A percentile compares a stretch with the other conserved stretches of the same genome.
These are phyloP conservation scores for Yarrowia sp. DNA, from an alignment of 805 yeast genomes.

Conservation along the genomic window DNA sequence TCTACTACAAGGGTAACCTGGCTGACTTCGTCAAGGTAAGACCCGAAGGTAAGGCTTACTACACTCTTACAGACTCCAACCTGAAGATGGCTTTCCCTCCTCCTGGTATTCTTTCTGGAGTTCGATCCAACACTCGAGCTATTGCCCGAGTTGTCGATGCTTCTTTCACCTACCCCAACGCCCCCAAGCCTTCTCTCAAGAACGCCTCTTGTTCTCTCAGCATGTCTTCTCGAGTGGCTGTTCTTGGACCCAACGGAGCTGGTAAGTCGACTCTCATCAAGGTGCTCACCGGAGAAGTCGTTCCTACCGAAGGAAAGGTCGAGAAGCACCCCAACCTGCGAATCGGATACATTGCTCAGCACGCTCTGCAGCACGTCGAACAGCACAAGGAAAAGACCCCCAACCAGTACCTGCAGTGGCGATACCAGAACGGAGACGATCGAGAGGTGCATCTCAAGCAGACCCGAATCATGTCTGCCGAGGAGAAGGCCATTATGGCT, in stretches of 20 bases:
- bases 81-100: conserved; percentile 98
- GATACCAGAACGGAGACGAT: conserved; percentile 96
- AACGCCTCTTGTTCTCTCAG: conserved; percentile 88
- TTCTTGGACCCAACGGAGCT: conserved; percentile 97
- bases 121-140: conserved; percentile 88
- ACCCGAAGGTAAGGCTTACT: conserved; percentile 96
- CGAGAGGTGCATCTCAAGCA: conserved; percentile 94
- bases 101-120: conserved; percentile 97
- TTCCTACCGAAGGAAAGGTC: conserved; percentile 83
- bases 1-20: conserved; percentile 92
- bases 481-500: conserved; percentile 72
- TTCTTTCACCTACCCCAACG: conserved; percentile 87
- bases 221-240: conserved; percentile 93
- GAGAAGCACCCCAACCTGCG: conserved; percentile 98
- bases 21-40: conserved; percentile 86
- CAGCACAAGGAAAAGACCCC: conserved; percentile 97
- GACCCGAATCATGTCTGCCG: conserved; percentile 79
- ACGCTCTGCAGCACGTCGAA: conserved; percentile 95
- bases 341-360: conserved; percentile 98
- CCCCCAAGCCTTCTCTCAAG: conserved; percentile 72
- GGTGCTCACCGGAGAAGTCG: conserved; percentile 85
- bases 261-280: conserved; percentile 96
- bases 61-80: conserved; percentile 86
- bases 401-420: conserved; percentile 96
- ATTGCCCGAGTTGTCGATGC: conserved; percentile 86